A percentile compares a stretch with the other conserved stretches of the same genome.
These are phyloP conservation scores for Exserohilum turcica DNA, from an alignment of 2,329 filamentous ascomycete genomes.

Conservation along the genomic window DNA sequence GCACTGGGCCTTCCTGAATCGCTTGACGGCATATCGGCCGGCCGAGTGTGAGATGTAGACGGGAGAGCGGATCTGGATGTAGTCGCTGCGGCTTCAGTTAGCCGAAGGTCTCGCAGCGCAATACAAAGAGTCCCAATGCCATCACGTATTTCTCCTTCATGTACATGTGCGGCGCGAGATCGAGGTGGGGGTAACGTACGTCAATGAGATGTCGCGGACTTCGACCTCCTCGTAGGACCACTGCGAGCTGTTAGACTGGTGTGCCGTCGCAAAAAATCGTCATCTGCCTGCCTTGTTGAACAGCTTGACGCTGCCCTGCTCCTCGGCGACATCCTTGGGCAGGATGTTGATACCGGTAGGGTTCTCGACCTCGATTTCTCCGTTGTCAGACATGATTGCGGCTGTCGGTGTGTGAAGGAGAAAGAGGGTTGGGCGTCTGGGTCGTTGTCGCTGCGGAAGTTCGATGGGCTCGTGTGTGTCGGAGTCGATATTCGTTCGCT, in stretches of 20 bases:
- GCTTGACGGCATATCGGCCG: constrained; percentile 98
- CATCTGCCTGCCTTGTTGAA: constrained; percentile 73
- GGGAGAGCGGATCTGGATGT: constrained; percentile 98
- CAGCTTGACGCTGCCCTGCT: constrained; percentile 92
- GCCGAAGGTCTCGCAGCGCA: constrained; percentile 32
- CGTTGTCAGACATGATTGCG: constrained; percentile 78
- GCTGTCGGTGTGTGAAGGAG: constrained; percentile 30
- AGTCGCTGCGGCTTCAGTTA: constrained; percentile 72
- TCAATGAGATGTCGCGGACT: constrained; percentile 99
- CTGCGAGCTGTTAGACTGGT: constrained; percentile 36
- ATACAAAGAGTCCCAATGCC: constrained; percentile 22
- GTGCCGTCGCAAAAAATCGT: constrained; percentile 9
- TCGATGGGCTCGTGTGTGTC: constrained; percentile 21
- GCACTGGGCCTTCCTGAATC: constrained; percentile 99
- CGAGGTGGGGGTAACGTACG: constrained; percentile 67
- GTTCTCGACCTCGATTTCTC: constrained; percentile 91
- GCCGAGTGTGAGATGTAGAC: constrained; percentile 99
- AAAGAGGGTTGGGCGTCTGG: constrained; percentile 30
- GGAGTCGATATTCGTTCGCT: constrained; percentile 22
- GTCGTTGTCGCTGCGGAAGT: constrained; percentile 38
- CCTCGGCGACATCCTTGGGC: constrained; percentile 87
- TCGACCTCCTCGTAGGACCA: constrained; percentile 99
- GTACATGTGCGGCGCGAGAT: constrained; percentile 15
- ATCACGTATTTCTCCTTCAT: constrained; percentile 14
- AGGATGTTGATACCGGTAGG: constrained; percentile 77